Evolutionary conservation across 192 early-diverging fungal genomes (phyloP).

Genomic region (Spinellus fusiger): DNA sequence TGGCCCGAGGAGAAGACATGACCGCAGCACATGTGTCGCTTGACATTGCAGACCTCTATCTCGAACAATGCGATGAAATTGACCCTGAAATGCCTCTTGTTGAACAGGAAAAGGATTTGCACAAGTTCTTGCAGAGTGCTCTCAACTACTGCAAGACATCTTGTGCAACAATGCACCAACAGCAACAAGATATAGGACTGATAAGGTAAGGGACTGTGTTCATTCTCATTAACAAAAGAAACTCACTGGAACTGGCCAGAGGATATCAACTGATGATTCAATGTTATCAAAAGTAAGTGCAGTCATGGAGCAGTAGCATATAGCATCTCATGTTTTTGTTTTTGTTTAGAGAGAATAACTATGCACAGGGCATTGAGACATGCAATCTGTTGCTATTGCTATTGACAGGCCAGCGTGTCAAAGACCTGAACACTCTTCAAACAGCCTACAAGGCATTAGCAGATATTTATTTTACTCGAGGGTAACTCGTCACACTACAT

Average conservation of each 20-base stretch:
- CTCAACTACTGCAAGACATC: slow-evolving; percentile 12
- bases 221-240: neutral
- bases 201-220: slow-evolving; percentile 5
- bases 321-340: too few relatives aligned
- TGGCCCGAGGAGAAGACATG: neutral
- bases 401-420: neutral
- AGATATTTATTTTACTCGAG: slow-evolving; percentile 14
- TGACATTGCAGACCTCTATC: slow-evolving; percentile 9
- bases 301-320: too few relatives aligned
- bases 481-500: neutral
- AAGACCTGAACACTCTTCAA: slow-evolving; percentile 2
- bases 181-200: neutral
- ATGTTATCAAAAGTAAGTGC: slow-evolving; percentile 14
- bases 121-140: neutral
- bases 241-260: neutral
- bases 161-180: neutral
- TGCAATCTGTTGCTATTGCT: neutral
- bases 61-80: slow-evolving; percentile 9
- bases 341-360: neutral
- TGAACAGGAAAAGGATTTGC: neutral
- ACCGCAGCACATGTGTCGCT: slow-evolving; percentile 1
- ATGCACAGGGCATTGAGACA: neutral
- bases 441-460: slow-evolving; percentile 8
- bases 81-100: neutral
- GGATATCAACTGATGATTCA: neutral